Evolutionary conservation across 176 grass and related monocot genomes (phyloP), one percentile per base, ranked within the genome.

Genomic region (Pharus latifolius): DNA sequence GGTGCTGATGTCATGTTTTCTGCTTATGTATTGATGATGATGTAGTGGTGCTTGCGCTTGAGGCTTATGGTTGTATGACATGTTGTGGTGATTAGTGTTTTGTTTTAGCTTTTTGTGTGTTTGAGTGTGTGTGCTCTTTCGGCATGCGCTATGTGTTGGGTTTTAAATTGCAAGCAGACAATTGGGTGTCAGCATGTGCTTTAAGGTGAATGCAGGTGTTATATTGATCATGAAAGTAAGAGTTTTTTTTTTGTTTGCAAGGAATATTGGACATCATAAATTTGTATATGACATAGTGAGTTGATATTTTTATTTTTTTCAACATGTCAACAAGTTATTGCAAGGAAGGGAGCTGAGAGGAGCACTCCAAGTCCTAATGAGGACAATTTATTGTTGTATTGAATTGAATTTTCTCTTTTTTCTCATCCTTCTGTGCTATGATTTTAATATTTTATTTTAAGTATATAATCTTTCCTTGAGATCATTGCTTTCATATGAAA

Each of bases 371-470:
- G 28, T 8, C 34, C 38, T 52, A 8, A 16, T 8, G 13, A 41
- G 32, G 12, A 17, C 40, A 24, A 30, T 43, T 34, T 20, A 6
- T 56, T 44, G 2, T 42, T 65, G 6, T 52, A 20, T 20, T 15
- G 35, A 60, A 49, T 65, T 31, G 24, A 60, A 22, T 12, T 74
- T 28, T 66, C 14, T 55, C 16, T 49, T 26, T 56, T 12, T 53
- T 61, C 37, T 31, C 7, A 64, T 38, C 16, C 14, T 58, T 47
- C n/a, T 52, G 17, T 48, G 46, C 10, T 65, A 1, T 20, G 53
- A 26, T 30, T 84, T 70, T 54, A 29, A 19, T n/a, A 26, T 30
- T 84, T 70, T 54, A 29, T 24, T n/a, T 63, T 18, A 16, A 70
- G 1, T 35, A 70, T 45, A 17, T 38, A 58, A 44, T 42, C 25